phyloP scores from a whole-genome alignment of 2,329 filamentous ascomycete species.

The Thelonectria discophora region DNA sequence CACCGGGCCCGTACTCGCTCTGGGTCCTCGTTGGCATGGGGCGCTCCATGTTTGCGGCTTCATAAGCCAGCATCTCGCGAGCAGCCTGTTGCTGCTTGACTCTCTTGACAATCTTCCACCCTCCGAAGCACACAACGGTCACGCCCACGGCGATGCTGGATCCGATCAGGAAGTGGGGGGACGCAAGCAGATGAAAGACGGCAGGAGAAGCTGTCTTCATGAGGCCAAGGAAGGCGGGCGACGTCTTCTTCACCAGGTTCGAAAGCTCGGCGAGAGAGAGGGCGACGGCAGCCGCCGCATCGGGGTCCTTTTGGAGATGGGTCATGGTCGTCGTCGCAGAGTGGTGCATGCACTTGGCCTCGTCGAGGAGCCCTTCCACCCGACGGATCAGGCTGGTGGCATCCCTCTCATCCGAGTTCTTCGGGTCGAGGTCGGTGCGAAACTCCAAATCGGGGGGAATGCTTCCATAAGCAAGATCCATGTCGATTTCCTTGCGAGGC shows the following conservation, averaged over 20 bases:
- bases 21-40: slow-evolving; percentile 41
- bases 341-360: slow-evolving; percentile 89
- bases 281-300: slow-evolving; percentile 92
- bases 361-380: slow-evolving; percentile 81
- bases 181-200: slow-evolving; percentile 85
- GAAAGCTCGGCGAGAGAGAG: slow-evolving; percentile 92
- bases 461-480: slow-evolving; percentile 91
- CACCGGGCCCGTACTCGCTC: slow-evolving; percentile 46
- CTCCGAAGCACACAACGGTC: slow-evolving; percentile 95
- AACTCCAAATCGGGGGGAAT: slow-evolving; percentile 73
- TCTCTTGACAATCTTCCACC: slow-evolving; percentile 96
- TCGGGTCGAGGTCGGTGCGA: slow-evolving; percentile 58
- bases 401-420: slow-evolving; percentile 62
- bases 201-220: slow-evolving; percentile 85
- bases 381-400: slow-evolving; percentile 70
- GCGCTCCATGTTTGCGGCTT: slow-evolving; percentile 36
- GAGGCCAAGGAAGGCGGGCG: slow-evolving; percentile 77
- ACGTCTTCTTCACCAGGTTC: slow-evolving; percentile 82
- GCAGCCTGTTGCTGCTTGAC: slow-evolving; percentile 61
- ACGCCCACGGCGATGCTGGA: slow-evolving; percentile 88
- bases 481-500: slow-evolving; percentile 72
- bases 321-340: slow-evolving; percentile 84
- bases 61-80: slow-evolving; percentile 43
- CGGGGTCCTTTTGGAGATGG: slow-evolving; percentile 74
- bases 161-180: slow-evolving; percentile 93